These are phyloP conservation scores for Leersia perrieri DNA, from an alignment of 176 grass and related monocot species.

Conservation along the genomic window DNA sequence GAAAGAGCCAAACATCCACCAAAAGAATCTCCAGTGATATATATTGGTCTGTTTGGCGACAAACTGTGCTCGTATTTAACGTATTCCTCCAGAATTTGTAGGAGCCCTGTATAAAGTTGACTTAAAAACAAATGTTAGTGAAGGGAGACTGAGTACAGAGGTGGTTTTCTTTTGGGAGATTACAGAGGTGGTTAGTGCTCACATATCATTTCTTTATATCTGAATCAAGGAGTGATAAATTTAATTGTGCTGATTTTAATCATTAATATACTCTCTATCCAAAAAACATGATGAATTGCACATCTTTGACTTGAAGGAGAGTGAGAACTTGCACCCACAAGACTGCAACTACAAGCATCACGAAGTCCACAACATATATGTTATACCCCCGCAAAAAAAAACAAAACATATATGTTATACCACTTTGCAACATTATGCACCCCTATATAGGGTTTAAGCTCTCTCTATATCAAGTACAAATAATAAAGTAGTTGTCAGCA, in stretches of 20 bases:
- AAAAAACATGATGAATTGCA: neutral
- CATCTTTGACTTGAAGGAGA: neutral
- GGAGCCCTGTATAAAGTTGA: conserved; percentile 30
- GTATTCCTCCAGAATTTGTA: conserved; percentile 41
- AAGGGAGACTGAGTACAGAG: neutral
- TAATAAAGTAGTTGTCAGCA: neutral
- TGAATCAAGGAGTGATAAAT: neutral
- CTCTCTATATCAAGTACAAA: neutral
- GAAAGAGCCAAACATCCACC: conserved; percentile 55
- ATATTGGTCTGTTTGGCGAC: conserved; percentile 53
- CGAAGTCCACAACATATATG: neutral
- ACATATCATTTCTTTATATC: neutral
- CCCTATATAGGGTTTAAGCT: neutral
- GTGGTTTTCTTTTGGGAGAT: too few species aligned
- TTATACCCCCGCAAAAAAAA: too few species aligned
- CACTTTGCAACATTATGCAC: neutral
- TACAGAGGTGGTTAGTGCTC: neutral
- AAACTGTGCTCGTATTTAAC: conserved; percentile 40
- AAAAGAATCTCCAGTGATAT: conserved; percentile 55
- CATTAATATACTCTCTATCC: neutral
- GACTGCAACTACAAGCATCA: neutral
- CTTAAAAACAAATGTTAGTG: neutral
- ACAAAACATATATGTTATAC: neutral
- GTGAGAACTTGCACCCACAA: neutral
- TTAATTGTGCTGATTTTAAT: neutral